Evolutionary conservation across 106 monocot species (phyloP).

Genomic region (Xerophyta viscosa): DNA sequence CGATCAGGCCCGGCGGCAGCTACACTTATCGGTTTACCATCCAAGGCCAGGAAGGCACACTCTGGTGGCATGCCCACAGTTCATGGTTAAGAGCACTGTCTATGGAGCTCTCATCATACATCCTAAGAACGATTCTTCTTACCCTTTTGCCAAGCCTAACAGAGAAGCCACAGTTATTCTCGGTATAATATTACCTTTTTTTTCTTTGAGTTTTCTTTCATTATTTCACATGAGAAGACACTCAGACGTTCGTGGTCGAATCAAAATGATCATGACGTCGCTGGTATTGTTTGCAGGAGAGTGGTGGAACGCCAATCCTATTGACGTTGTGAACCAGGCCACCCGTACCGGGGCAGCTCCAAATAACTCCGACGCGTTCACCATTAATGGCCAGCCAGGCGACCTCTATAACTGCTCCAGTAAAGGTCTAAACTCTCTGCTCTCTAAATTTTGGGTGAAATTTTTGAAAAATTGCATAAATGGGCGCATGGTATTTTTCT

Average conservation of each 20-base stretch:
- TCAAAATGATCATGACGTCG: no score
- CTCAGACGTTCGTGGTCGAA: no score
- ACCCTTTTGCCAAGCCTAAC: conserved; percentile 36
- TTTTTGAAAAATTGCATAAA: no score
- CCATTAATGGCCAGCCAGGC: conserved; percentile 53
- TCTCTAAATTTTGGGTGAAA: no score
- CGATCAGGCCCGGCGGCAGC: conserved; percentile 41
- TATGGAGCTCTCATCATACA: conserved; percentile 55
- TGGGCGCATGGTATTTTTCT: no score
- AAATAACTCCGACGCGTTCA: conserved; percentile 46
- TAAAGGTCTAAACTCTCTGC: conserved; percentile 11
- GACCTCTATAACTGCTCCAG: conserved; percentile 54
- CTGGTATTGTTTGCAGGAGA: no score
- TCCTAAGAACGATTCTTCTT: conserved; percentile 26
- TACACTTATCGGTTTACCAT: conserved; percentile 55
- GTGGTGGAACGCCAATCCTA: conserved; percentile 48
- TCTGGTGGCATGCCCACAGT: conserved; percentile 70
- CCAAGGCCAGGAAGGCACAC: conserved; percentile 40
- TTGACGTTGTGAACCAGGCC: conserved; percentile 33
- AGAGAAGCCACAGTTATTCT: conserved; percentile 32
- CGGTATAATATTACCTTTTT: conserved; percentile 9
- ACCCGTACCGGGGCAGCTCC: conserved; percentile 40
- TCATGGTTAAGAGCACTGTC: conserved; percentile 56
- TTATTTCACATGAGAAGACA: no score
- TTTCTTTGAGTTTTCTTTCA: no score